Percentiles rank a stretch among this genome's conserved stretches.
phyloP scores from a whole-genome alignment of 352 stramenopile genomes.

The Thraustochytrium striatum region DNA sequence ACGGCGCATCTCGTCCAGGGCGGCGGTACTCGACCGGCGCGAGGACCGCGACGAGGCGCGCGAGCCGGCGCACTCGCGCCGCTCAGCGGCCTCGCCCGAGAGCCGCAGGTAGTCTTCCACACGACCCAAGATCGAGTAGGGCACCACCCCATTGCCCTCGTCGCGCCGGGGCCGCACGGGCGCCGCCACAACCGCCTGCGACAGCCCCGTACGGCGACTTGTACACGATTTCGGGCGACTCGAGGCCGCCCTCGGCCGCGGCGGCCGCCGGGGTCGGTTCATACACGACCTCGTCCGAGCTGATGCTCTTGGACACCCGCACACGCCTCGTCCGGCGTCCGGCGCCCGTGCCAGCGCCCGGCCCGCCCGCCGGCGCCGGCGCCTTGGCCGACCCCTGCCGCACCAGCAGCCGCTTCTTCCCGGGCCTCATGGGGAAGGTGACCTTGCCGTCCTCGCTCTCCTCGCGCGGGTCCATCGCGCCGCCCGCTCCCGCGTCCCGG shows the following conservation, averaged over 20 bases:
- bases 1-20: slow-evolving; percentile 29
- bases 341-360: too few species aligned
- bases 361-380: too few species aligned
- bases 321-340: not conserved
- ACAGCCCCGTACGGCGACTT: not conserved
- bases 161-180: too few species aligned
- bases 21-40: not conserved
- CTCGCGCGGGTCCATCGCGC: not conserved
- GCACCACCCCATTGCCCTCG: not conserved
- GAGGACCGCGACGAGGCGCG: slow-evolving; percentile 11
- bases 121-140: slow-evolving; percentile 38
- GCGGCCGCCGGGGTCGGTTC: not conserved
- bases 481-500: not conserved
- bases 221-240: not conserved
- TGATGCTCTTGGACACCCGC: not conserved
- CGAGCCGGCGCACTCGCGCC: not conserved
- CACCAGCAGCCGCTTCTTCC: slow-evolving; percentile 37
- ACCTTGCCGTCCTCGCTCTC: not conserved
- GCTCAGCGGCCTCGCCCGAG: not conserved
- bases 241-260: not conserved
- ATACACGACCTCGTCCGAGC: not conserved
- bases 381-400: not conserved
- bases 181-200: too few species aligned
- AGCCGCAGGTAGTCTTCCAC: slow-evolving; percentile 32
- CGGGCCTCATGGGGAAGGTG: slow-evolving; percentile 21